Conservation (phyloP, 352 stramenopile genomes). For the Phytopythium litorale region DNA sequence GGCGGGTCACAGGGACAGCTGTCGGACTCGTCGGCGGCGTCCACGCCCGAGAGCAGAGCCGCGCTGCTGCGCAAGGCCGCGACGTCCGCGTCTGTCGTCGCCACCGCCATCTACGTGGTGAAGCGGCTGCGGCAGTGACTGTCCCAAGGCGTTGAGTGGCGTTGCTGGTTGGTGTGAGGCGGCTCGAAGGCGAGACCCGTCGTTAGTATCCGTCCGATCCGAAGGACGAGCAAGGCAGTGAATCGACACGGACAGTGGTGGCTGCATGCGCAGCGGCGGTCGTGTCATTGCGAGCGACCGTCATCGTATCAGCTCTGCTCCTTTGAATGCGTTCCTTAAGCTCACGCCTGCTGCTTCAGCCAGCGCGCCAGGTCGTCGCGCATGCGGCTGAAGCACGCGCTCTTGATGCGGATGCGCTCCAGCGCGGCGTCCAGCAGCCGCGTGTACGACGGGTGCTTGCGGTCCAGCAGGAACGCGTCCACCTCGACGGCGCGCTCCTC, state of each 20-base stretch:
- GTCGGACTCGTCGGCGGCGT: conserved; percentile 4
- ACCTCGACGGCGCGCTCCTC: conserved; percentile 48
- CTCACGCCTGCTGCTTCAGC: conserved; percentile 20
- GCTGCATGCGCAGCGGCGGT: background rate
- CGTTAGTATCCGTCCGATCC: background rate
- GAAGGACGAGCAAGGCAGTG: background rate
- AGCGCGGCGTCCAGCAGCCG: conserved; percentile 60
- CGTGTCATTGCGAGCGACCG: background rate
- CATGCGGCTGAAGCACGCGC: conserved; percentile 52
- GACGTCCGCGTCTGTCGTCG: conserved; percentile 36
- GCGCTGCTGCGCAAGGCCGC: conserved; percentile 19
- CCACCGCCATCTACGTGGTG: conserved; percentile 31
- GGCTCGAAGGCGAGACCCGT: background rate
- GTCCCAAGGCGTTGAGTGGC: background rate
- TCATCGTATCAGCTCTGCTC: background rate
- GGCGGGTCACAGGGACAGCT: conserved; percentile 16
- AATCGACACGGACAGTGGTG: background rate
- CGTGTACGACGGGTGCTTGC: conserved; percentile 68
- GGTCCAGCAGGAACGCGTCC: conserved; percentile 53
- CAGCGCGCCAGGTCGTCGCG: conserved; percentile 51
- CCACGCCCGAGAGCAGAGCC: conserved; percentile 6
- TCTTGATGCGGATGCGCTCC: conserved; percentile 74
- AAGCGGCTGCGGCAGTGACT: conserved; percentile 18
- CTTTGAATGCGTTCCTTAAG: too few species aligned
- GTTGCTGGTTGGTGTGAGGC: background rate